Conservation (phyloP, 2,329 filamentous ascomycete genomes). For the Penicillium digitatum region DNA sequence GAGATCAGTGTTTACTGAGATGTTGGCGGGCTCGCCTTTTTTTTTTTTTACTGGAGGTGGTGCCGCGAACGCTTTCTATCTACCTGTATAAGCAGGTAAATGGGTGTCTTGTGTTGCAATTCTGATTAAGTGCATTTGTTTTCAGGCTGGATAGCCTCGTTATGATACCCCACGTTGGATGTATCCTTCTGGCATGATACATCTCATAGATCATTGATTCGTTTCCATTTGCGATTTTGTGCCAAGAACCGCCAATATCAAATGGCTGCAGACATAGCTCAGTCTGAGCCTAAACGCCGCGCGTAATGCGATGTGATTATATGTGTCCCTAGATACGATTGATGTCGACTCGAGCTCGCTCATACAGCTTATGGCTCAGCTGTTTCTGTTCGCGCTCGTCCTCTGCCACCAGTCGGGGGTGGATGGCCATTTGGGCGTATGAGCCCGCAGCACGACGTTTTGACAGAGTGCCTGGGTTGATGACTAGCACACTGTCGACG, state of each 20-base stretch:
- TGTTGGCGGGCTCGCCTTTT: no score
- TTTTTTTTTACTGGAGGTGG: neutral
- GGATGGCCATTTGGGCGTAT: slow-evolving; percentile 73
- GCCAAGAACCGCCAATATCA: neutral
- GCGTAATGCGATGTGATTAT: slow-evolving; percentile 25
- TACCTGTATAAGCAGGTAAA: neutral
- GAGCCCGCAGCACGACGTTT: slow-evolving; percentile 82
- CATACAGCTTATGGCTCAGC: slow-evolving; percentile 71
- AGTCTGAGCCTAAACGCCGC: slow-evolving; percentile 19
- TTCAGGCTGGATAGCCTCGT: neutral
- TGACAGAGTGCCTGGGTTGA: slow-evolving; percentile 85
- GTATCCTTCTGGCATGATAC: slow-evolving; percentile 2
- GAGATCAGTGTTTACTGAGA: neutral
- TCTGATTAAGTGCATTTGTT: slow-evolving; percentile 14
- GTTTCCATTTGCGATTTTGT: slow-evolving; percentile 2
- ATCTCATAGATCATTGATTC: slow-evolving; percentile 10
- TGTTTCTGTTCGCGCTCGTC: slow-evolving; percentile 56
- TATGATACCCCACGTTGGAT: slow-evolving; percentile 7
- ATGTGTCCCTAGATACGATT: slow-evolving; percentile 59
- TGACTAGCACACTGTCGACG: slow-evolving; percentile 79
- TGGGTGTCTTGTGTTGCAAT: neutral
- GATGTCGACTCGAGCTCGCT: slow-evolving; percentile 82
- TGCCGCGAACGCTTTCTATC: neutral
- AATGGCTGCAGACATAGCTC: neutral
- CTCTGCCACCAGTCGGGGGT: slow-evolving; percentile 59